Evolutionary conservation across 805 yeast species (phyloP), one percentile per base, ranked within the genome.

Genomic region (Debaryomyces tyrocola): DNA sequence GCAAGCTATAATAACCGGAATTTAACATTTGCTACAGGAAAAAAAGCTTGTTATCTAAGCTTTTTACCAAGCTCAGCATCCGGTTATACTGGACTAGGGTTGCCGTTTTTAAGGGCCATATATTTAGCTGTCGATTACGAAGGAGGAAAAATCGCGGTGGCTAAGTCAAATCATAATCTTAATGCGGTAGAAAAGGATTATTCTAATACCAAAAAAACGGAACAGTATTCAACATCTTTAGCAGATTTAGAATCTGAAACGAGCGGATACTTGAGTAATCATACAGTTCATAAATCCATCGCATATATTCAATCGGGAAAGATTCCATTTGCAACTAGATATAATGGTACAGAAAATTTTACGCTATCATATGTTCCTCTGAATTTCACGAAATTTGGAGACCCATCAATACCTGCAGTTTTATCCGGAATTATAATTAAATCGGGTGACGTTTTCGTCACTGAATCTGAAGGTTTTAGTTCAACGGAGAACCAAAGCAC

Each of bases 121-220:
- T 85, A 79, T 57, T 48, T 85, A 33, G 91, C 84, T 0, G 83
- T 84, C 33, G 90, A 86, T 60, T 73, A 80, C 50, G 89, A 76
- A 12, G 79, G 79, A 15, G 60, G 69, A 20, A 66, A 67, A 18
- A 58, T 85, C 21, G 94, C 85, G 0, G 41, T 86, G 41, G 87
- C 82, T 0, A 74, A 75, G 40, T 71, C 84, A 2, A 69, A 70
- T 45, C 49, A 45, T 9, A 44, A 51, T 20, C 20, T 62, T 11
- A 43, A 27, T 27, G 11, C 9, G 12, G 14, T 10, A 2, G 14
- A 6, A n/a, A 6, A 12, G 46, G 8, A 39, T 52, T 4, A 38
- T 40, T 20, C 24, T 12, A n/a, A n/a, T 14, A n/a, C 34, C 11
- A 14, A 31, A 12, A 6, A 18, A 20, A 9, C 6, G 31, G 28